Conservation (phyloP, 176 grass and related monocot genomes). For the Oryza rufipogon region DNA sequence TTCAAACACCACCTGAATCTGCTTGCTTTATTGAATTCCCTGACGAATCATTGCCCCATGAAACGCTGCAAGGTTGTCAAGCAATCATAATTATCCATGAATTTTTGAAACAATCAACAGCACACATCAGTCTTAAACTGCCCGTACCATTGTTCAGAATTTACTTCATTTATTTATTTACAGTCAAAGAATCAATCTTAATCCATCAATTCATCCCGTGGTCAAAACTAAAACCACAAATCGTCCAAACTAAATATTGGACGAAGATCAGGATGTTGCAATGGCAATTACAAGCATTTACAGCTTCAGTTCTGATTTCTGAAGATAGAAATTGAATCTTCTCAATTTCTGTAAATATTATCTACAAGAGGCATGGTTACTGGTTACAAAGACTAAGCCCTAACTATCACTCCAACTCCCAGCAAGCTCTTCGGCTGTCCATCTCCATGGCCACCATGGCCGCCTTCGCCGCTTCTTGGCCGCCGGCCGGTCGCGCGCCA, state of each 20-base stretch:
- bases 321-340: not conserved
- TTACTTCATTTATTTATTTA: not conserved
- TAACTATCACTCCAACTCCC: constrained; percentile 34
- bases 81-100: not conserved
- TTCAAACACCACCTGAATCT: too few species aligned
- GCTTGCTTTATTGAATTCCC: not conserved
- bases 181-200: not conserved
- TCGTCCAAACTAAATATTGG: not conserved
- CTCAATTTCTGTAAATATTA: too few species aligned
- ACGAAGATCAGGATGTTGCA: not conserved
- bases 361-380: not conserved
- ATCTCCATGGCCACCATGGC: not conserved
- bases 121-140: not conserved
- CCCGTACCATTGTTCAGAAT: not conserved
- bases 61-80: not conserved
- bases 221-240: not conserved
- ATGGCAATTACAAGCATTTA: not conserved
- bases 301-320: constrained; percentile 11
- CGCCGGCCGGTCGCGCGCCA: not conserved
- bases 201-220: not conserved
- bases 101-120: not conserved
- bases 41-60: not conserved
- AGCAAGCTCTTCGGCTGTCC: not conserved
- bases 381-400: constrained; percentile 9
- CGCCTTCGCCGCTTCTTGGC: not conserved